Evolutionary conservation across 352 stramenopile genomes (phyloP).

Genomic region (Peronospora tabacina): DNA sequence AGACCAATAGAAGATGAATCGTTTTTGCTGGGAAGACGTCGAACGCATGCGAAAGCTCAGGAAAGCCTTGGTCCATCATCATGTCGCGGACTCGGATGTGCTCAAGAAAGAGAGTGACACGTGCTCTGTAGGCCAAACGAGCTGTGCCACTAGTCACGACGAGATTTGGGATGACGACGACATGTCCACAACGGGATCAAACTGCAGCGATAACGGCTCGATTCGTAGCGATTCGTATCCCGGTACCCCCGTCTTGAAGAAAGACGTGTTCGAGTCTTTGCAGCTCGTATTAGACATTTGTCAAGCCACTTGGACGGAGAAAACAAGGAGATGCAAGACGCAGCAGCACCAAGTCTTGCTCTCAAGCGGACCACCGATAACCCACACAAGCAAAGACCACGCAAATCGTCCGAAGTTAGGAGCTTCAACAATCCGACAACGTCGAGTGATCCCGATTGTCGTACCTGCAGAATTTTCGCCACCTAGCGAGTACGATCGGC

Average conservation of each 20-base stretch:
- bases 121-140: slow-evolving; percentile 31
- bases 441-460: slow-evolving; percentile 49
- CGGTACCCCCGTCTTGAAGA: slow-evolving; percentile 8
- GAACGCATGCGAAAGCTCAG: slow-evolving; percentile 33
- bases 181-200: slow-evolving; percentile 30
- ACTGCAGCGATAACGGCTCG: slow-evolving; percentile 33
- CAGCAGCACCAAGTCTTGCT: slow-evolving; percentile 9
- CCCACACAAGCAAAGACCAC: slow-evolving; percentile 12
- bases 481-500: slow-evolving; percentile 67
- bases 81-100: not conserved
- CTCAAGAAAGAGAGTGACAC: slow-evolving; percentile 25
- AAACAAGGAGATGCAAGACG: slow-evolving; percentile 12
- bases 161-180: slow-evolving; percentile 47
- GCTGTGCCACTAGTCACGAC: slow-evolving; percentile 37
- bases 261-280: slow-evolving; percentile 6
- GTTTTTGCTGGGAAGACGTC: slow-evolving; percentile 34
- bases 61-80: slow-evolving; percentile 10
- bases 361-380: slow-evolving; percentile 4
- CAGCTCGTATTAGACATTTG: slow-evolving; percentile 15
- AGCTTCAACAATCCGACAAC: slow-evolving; percentile 6
- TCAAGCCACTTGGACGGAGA: slow-evolving; percentile 16
- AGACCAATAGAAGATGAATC: slow-evolving; percentile 12
- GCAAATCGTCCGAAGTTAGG: slow-evolving; percentile 10
- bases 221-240: slow-evolving; percentile 12
- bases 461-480: slow-evolving; percentile 44